Evolutionary conservation across 1,139 yeast species (phyloP).

Genomic region (Pichia cactophila): DNA sequence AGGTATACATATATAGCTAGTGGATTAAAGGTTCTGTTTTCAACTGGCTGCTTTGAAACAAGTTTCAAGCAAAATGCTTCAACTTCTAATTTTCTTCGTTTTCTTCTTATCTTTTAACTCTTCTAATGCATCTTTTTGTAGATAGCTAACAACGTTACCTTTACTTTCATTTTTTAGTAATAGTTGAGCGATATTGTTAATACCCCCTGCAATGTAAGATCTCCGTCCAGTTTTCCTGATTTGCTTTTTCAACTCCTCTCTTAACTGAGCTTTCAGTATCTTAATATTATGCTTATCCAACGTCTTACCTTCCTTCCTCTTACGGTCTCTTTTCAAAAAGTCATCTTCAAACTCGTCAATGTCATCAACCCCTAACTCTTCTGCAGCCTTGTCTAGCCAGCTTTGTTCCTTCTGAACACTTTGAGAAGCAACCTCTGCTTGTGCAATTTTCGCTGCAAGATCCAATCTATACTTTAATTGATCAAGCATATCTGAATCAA

Average conservation of each 20-base stretch:
- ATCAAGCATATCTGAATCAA: slow-evolving; percentile 65
- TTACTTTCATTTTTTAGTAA: slow-evolving; percentile 58
- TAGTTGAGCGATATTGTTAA: slow-evolving; percentile 77
- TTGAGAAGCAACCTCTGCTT: slow-evolving; percentile 41
- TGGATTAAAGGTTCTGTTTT: neutral
- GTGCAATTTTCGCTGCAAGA: slow-evolving; percentile 69
- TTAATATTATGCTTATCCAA: slow-evolving; percentile 44
- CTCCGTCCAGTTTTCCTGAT: slow-evolving; percentile 63
- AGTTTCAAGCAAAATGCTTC: slow-evolving; percentile 10
- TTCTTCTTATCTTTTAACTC: slow-evolving; percentile 38
- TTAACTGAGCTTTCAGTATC: slow-evolving; percentile 48
- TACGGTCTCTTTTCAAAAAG: slow-evolving; percentile 54
- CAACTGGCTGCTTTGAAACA: slow-evolving; percentile 9
- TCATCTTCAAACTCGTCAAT: slow-evolving; percentile 63
- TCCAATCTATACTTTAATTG: slow-evolving; percentile 65
- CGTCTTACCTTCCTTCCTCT: slow-evolving; percentile 50
- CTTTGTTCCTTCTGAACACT: slow-evolving; percentile 51
- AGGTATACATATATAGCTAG: slow-evolving; percentile 5
- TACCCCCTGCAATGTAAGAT: slow-evolving; percentile 80
- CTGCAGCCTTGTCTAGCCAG: slow-evolving; percentile 90
- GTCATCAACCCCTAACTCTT: slow-evolving; percentile 79
- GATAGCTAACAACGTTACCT: slow-evolving; percentile 54
- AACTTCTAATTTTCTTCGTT: slow-evolving; percentile 25
- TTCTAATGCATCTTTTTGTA: slow-evolving; percentile 61
- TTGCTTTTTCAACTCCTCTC: slow-evolving; percentile 46